These are phyloP conservation scores for Noccaea caerulescens DNA, from an alignment of 345 rosid genomes.

Conservation along the genomic window DNA sequence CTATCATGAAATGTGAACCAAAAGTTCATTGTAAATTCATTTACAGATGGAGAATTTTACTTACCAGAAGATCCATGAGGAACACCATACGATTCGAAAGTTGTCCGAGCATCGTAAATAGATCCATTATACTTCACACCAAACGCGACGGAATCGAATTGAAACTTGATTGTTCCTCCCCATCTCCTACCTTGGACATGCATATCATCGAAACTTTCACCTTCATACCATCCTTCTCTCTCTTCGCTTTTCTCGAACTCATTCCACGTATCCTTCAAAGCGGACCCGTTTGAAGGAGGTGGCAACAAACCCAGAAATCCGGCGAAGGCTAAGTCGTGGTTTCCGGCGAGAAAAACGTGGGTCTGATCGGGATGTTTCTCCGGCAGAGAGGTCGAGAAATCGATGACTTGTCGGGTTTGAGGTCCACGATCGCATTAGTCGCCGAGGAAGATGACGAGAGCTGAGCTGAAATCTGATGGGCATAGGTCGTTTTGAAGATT, in stretches of 20 bases:
- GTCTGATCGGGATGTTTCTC: conserved; percentile 57
- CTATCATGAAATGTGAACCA: neutral
- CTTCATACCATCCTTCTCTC: conserved; percentile 80
- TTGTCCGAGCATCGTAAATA: conserved; percentile 74
- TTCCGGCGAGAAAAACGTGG: conserved; percentile 70
- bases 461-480: conserved; percentile 55
- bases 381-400: conserved; percentile 62
- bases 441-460: conserved; percentile 79
- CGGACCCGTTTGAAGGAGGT: conserved; percentile 51
- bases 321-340: conserved; percentile 80
- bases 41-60: conserved; percentile 11
- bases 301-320: conserved; percentile 65
- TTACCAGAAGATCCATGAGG: conserved; percentile 77
- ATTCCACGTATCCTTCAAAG: conserved; percentile 63
- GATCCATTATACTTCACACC: conserved; percentile 66
- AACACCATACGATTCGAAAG: conserved; percentile 75
- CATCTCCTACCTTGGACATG: conserved; percentile 77
- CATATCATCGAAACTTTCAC: conserved; percentile 67
- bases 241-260: conserved; percentile 62
- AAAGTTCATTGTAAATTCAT: neutral
- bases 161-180: conserved; percentile 62
- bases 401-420: conserved; percentile 60
- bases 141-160: conserved; percentile 45
- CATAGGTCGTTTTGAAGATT: conserved; percentile 58
- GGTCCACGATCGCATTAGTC: conserved; percentile 95